A percentile compares a stretch with the other conserved stretches of the same genome.
These are phyloP conservation scores for Mucuna pruriens DNA, from an alignment of 306 rosid species.

Conservation along the genomic window DNA sequence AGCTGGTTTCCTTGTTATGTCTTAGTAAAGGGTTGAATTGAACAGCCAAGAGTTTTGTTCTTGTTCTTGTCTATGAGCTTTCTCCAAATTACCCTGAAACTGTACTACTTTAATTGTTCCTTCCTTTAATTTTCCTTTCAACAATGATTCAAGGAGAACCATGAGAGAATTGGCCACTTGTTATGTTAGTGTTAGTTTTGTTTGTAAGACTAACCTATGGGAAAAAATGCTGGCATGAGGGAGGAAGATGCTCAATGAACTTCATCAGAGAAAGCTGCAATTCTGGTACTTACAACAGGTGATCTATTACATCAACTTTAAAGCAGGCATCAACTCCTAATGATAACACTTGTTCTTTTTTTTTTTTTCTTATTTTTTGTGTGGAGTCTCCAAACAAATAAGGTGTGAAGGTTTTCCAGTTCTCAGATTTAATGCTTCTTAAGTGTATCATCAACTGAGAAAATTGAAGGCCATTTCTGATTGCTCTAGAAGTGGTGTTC, in stretches of 20 bases:
- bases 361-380: background rate
- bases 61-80: slow-evolving; percentile 62
- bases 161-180: slow-evolving; percentile 29
- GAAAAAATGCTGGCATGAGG: slow-evolving; percentile 53
- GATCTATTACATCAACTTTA: slow-evolving; percentile 20
- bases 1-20: slow-evolving; percentile 53
- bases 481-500: background rate
- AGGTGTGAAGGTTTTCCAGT: slow-evolving; percentile 15
- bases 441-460: background rate
- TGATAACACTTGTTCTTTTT: background rate
- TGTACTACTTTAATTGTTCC: slow-evolving; percentile 60
- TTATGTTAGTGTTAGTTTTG: slow-evolving; percentile 29
- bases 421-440: slow-evolving; percentile 35
- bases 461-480: slow-evolving; percentile 9
- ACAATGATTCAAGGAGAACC: slow-evolving; percentile 31
- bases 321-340: background rate
- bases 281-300: slow-evolving; percentile 46
- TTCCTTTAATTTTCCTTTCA: slow-evolving; percentile 43
- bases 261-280: slow-evolving; percentile 50
- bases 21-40: slow-evolving; percentile 42
- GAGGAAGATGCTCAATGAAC: slow-evolving; percentile 60
- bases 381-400: background rate
- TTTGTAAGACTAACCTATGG: slow-evolving; percentile 41
- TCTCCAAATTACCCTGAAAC: slow-evolving; percentile 42
- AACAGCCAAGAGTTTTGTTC: slow-evolving; percentile 58